Base-by-base conservation (phyloP, 2,329 filamentous ascomycete genomes). In the Diaporthe ilicicola region DNA sequence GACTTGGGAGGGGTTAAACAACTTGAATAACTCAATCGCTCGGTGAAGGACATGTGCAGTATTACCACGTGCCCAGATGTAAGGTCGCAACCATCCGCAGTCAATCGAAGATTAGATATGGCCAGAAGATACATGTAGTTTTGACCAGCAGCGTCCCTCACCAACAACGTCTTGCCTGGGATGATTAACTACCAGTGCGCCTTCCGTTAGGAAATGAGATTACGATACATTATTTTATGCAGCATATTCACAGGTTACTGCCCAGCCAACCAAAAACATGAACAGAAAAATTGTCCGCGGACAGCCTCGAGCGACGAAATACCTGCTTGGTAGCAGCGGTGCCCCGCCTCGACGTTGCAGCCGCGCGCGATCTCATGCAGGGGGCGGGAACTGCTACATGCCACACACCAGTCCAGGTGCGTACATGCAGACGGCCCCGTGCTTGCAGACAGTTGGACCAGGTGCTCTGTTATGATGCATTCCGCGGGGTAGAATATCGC, bases 261-360 rank as follows among this genome's bases (percentile, higher is more conserved):
- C 7, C 42, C 59, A 62, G 34, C 32, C 59, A 62, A 15, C 6
- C 6, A 12, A 6, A 19, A 13, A 12, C 29, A 37, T 29, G 34
- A 10, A 2, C 2, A 12, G 19, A 22, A 46, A 24, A n/a, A n/a
- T n/a, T 24, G 59, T 50, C 59, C 59, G 59, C 59, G 59, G 59
- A 64, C 59, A 50, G 44, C 59, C 59, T 50, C 44, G 44, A 37
- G 59, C 15, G 22, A 1, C 44, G 1, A 8, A 48, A 50, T 37
- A 22, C 59, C 44, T 64, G 42, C 59, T 50, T 64, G 59, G 27
- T 37, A 19, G 59, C 24, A 50, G 29, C 10, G 34, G 59, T 64
- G 48, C 59, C 59, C 59, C 59, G 59, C 59, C 37, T 50, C 59
- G 29, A 64, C 59, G 44, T 64, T 64, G 29, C 59, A 64, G 59